Base-by-base conservation (phyloP, 2,329 filamentous ascomycete genomes). In the Thelonectria olida region DNA sequence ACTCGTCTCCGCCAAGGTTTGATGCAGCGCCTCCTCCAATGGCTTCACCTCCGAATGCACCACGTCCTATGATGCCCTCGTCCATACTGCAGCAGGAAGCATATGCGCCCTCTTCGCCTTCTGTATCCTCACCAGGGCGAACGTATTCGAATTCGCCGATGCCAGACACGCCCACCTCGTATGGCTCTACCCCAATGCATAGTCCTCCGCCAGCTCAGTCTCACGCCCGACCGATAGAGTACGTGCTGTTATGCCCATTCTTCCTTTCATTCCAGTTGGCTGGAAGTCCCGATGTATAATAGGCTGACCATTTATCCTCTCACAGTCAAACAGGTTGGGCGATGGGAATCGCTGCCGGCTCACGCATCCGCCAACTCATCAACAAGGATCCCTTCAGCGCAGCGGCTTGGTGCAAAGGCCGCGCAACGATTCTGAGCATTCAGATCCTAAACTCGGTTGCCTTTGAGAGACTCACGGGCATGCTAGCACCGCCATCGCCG, bases 371-470 rank as follows among this genome's bases (percentile, higher is more conserved):
- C 23, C 59, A 62, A 17, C 15, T 44, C 10, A 50, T 58, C 19
- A 20, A 39, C 15, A 38, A 44, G 6, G 59, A 62, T 25, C 54
- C 36, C 4, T 58, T 58, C 28, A 28, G n/a, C 8, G 12, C 19
- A 2, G 10, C 12, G 1, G 28, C 22, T 12, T 62, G 59, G 59
- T 58, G 42, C 50, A 54, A 54, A 4, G 13, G 27, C 4, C 54
- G 54, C 12, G 38, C 54, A 7, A 45, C 42, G 13, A 36, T 62
- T 6, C 38, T 62, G 9, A 62, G 54, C 12, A 47, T 62, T 2
- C 54, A 62, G 36, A 62, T 62, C 20, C 49, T 62, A 12, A 62
- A 62, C 27, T 54, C 59, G 5, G 49, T 62, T 5, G 49, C 54
- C 7, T 62, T 58, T 23, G 59, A 62, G 19, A 5, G 36, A 7